Conservation (phyloP, 129 eudicot species). For the Heracleum sosnowskyi region DNA sequence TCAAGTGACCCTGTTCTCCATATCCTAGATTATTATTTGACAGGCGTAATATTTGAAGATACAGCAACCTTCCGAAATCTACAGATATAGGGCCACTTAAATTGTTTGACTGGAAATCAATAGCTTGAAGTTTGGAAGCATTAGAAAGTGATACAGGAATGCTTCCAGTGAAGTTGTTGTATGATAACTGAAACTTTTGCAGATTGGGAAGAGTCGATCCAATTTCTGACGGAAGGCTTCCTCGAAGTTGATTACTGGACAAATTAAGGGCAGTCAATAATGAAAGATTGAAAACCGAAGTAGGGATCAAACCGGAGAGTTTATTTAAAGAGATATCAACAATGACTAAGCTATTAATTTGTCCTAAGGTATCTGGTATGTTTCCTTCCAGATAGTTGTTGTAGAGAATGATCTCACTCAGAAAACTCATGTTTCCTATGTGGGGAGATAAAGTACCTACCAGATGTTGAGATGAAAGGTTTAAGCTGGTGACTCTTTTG, state of each 20-base stretch:
- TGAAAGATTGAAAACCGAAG: background rate
- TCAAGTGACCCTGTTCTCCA: conserved; percentile 10
- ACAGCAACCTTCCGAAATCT: conserved; percentile 13
- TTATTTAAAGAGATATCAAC: background rate
- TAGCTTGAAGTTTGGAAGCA: conserved; percentile 16
- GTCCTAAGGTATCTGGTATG: background rate
- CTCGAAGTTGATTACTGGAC: conserved; percentile 12
- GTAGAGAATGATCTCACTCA: background rate
- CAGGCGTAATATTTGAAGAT: background rate
- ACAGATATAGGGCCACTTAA: background rate
- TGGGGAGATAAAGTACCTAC: conserved; percentile 7
- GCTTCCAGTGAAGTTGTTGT: conserved; percentile 5
- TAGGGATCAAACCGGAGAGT: background rate
- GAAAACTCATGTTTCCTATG: conserved; percentile 11
- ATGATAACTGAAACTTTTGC: background rate
- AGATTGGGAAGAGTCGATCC: background rate
- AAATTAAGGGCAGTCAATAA: background rate
- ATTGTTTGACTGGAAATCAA: background rate
- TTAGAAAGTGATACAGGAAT: conserved; percentile 25
- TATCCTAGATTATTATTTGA: conserved; percentile 14
- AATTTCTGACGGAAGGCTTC: conserved; percentile 9
- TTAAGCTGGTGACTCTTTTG: conserved; percentile 2
- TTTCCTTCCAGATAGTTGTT: conserved; percentile 8
- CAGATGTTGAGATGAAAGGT: background rate
- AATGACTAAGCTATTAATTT: background rate